Percentiles rank a stretch among this genome's conserved stretches.
These are phyloP conservation scores for Cladorrhinum sp. DNA, from an alignment of 2,329 filamentous ascomycete species.

Conservation along the genomic window DNA sequence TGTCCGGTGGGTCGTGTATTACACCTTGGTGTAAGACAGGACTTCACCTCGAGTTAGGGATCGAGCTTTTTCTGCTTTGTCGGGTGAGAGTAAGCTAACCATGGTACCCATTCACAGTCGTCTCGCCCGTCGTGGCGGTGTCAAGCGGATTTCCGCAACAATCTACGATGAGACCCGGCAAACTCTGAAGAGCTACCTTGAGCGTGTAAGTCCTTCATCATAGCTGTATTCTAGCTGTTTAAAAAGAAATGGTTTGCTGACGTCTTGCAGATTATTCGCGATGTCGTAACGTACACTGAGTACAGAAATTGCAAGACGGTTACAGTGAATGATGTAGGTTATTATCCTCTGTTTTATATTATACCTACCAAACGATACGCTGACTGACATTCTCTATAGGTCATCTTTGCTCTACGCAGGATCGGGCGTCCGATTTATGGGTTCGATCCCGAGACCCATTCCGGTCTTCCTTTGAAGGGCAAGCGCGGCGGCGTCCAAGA, in stretches of 20 bases:
- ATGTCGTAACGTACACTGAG: slow-evolving; percentile 51
- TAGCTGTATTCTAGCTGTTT: not conserved
- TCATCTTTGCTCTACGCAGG: slow-evolving; percentile 49
- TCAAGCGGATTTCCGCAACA: slow-evolving; percentile 64
- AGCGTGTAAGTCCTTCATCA: slow-evolving; percentile 37
- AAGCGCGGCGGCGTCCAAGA: not conserved
- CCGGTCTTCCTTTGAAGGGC: slow-evolving; percentile 15
- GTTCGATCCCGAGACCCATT: slow-evolving; percentile 46
- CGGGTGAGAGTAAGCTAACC: slow-evolving; percentile 5
- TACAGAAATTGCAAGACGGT: slow-evolving; percentile 59
- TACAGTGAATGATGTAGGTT: slow-evolving; percentile 57
- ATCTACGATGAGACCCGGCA: slow-evolving; percentile 63
- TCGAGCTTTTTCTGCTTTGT: not conserved
- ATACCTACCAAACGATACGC: not conserved
- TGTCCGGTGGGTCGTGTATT: not conserved
- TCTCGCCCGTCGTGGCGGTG: slow-evolving; percentile 70
- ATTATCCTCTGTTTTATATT: not conserved
- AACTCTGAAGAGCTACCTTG: slow-evolving; percentile 50
- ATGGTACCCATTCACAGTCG: slow-evolving; percentile 48
- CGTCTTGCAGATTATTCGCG: slow-evolving; percentile 46
- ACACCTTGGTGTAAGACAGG: not conserved
- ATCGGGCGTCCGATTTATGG: slow-evolving; percentile 57
- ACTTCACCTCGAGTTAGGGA: not conserved
- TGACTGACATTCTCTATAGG: slow-evolving; percentile 38
- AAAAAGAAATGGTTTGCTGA: slow-evolving; percentile 14